Evolutionary conservation across 495 filamentous ascomycete genomes (phyloP).

Genomic region (Evernia prunastri): DNA sequence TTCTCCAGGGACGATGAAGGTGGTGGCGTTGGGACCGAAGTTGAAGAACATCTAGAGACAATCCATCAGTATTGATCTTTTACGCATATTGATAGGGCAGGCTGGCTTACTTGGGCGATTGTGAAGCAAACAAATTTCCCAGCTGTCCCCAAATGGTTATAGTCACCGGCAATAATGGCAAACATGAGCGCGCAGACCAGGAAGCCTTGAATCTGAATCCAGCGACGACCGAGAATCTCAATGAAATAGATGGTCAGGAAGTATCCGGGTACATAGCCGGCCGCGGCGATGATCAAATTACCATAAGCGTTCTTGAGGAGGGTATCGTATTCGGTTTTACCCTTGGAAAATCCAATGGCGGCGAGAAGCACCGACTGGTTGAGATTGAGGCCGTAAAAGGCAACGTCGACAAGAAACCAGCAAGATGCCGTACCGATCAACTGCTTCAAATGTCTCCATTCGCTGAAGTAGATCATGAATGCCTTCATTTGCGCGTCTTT

Average conservation of each 20-base stretch:
- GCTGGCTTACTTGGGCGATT: constrained; percentile 43
- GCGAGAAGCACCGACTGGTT: constrained; percentile 65
- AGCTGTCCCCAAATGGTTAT: constrained; percentile 45
- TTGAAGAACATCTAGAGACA: constrained; percentile 70
- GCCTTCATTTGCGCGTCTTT: constrained; percentile 61
- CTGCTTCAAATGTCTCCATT: constrained; percentile 61
- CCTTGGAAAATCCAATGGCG: constrained; percentile 60
- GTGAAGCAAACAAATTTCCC: constrained; percentile 60
- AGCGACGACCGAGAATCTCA: constrained; percentile 68
- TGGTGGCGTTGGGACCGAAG: constrained; percentile 75
- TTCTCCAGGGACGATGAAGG: constrained; percentile 86
- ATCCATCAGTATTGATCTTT: background rate
- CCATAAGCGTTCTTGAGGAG: constrained; percentile 66
- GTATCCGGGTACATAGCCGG: constrained; percentile 72
- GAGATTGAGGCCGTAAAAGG: constrained; percentile 63
- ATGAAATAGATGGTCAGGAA: constrained; percentile 65
- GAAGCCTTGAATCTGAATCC: constrained; percentile 75
- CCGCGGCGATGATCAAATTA: constrained; percentile 66
- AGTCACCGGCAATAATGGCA: constrained; percentile 66
- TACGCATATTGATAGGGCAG: too few relatives aligned
- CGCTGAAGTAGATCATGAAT: constrained; percentile 56
- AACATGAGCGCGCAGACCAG: constrained; percentile 68
- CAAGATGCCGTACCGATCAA: constrained; percentile 72
- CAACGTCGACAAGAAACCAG: constrained; percentile 70
- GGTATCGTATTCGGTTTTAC: constrained; percentile 52